These are phyloP conservation scores for Sporisorium scitamineum DNA, from an alignment of 1,284 basidiomycete genomes.

Conservation along the genomic window DNA sequence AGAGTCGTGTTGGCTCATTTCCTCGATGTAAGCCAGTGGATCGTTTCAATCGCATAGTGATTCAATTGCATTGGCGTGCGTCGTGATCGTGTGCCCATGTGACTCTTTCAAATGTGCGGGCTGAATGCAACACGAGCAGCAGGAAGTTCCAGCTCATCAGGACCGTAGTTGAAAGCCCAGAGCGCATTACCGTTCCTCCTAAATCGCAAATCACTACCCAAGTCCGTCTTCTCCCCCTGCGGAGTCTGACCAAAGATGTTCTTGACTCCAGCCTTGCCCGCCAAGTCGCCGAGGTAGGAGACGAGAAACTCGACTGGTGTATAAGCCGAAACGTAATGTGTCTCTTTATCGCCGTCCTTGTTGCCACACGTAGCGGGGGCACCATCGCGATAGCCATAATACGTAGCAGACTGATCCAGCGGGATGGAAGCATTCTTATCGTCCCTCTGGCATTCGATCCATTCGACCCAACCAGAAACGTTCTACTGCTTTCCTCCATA, in stretches of 20 bases:
- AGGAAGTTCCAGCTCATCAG: conserved; percentile 34
- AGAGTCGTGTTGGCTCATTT: background rate
- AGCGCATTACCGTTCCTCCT: conserved; percentile 44
- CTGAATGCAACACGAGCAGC: conserved; percentile 6
- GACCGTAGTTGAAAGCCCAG: conserved; percentile 56
- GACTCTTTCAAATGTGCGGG: too few relatives aligned
- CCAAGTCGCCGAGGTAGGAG: conserved; percentile 36
- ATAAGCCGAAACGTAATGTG: conserved; percentile 53
- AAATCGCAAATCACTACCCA: conserved; percentile 46
- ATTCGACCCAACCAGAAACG: conserved; percentile 51
- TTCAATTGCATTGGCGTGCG: background rate
- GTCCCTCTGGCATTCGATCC: conserved; percentile 53
- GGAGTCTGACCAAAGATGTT: conserved; percentile 31
- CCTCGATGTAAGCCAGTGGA: background rate
- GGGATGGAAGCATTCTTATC: conserved; percentile 33
- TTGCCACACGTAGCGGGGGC: conserved; percentile 43
- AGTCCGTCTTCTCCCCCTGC: conserved; percentile 18
- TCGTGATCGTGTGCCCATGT: background rate
- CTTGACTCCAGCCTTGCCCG: conserved; percentile 26
- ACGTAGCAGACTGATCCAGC: conserved; percentile 25
- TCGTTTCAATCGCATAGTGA: background rate
- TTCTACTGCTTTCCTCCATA: conserved; percentile 41
- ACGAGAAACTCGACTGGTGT: conserved; percentile 44
- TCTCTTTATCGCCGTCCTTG: conserved; percentile 30
- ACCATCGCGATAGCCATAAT: conserved; percentile 48